Base-by-base conservation (phyloP, 805 yeast genomes). In the Ogataea naganishii region DNA sequence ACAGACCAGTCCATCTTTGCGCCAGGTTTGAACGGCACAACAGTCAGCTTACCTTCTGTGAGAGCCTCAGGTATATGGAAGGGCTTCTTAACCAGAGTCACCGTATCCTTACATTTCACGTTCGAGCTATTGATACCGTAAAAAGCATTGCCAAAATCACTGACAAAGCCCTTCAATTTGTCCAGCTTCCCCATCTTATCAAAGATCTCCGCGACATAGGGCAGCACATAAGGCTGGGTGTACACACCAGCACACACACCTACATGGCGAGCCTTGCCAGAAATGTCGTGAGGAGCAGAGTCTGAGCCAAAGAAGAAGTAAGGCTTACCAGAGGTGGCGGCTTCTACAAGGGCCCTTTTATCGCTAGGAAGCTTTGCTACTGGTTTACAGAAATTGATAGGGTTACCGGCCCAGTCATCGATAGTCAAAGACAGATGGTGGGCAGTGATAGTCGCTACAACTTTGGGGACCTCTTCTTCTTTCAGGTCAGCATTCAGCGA, bases 221-320 rank as follows among this genome's bases (percentile, higher is more conserved):
- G 65, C 13, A 92, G 56, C 2, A 81, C 95, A 43, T 72, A 72
- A 14, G 83, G 70, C 55, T 92, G 98, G 2, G 97, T 83, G 58
- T 72, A 92, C 7, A 92, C 96, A 48, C 99, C 99, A n/a, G 99
- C 99, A 47, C 96, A 85, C 12, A 89, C 96, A 14, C 88, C 89
- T 21, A 65, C 61, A 41, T 75, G 85, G 37, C 69, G 78, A 16
- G 83, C 66, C 56, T 94, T 94, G 36, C 76, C 76, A 38, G 72
- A 71, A 16, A 83, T 48, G 6, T 96, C 94, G 53, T 92, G 98
- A 16, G 98, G 99, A 18, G 99, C 99, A 14, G 96, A 84, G 54
- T 92, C 99, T 2, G 96, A 83, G 6, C 99, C 99, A 50, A 88
- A 92, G 63, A 92, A 84, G 56, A 88, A 92, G 64, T 77, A 88